Conservation (phyloP, 768 basidiomycete genomes). For the Suillus sp. region DNA sequence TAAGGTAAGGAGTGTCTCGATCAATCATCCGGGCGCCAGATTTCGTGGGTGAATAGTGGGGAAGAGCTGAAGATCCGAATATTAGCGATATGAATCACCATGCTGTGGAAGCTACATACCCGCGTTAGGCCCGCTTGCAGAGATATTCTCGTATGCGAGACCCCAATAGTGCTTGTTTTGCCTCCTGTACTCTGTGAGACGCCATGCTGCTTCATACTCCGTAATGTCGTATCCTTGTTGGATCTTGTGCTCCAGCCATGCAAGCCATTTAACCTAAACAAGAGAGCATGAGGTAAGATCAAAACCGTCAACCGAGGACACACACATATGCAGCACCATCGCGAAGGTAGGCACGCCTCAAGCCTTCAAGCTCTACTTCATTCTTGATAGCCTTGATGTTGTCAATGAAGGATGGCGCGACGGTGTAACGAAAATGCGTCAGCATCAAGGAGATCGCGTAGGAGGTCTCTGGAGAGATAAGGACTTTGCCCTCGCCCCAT, state of each 20-base stretch:
- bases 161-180: slow-evolving; percentile 77
- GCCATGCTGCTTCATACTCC: slow-evolving; percentile 90
- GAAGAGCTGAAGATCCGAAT: slow-evolving; percentile 56
- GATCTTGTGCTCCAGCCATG: slow-evolving; percentile 87
- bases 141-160: slow-evolving; percentile 88
- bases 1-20: slow-evolving; percentile 81
- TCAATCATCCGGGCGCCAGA: slow-evolving; percentile 71
- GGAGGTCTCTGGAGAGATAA: slow-evolving; percentile 73
- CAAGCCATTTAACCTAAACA: slow-evolving; percentile 72
- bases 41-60: slow-evolving; percentile 87
- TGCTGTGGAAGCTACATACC: slow-evolving; percentile 38
- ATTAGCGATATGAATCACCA: slow-evolving; percentile 4
- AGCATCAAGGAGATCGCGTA: slow-evolving; percentile 87
- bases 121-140: slow-evolving; percentile 87
- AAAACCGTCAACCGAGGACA: slow-evolving; percentile 25
- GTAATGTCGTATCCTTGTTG: slow-evolving; percentile 78
- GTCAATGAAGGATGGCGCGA: slow-evolving; percentile 70
- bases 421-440: slow-evolving; percentile 78
- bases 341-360: slow-evolving; percentile 81
- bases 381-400: slow-evolving; percentile 89
- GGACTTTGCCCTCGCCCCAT: slow-evolving; percentile 80
- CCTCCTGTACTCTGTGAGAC: slow-evolving; percentile 75
- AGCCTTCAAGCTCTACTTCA: slow-evolving; percentile 77
- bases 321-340: slow-evolving; percentile 86
- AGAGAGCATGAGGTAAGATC: slow-evolving; percentile 16